Percentiles rank a stretch among this genome's conserved stretches.
These are phyloP conservation scores for Brettanomyces custersianus DNA, from an alignment of 805 yeast genomes.

Conservation along the genomic window DNA sequence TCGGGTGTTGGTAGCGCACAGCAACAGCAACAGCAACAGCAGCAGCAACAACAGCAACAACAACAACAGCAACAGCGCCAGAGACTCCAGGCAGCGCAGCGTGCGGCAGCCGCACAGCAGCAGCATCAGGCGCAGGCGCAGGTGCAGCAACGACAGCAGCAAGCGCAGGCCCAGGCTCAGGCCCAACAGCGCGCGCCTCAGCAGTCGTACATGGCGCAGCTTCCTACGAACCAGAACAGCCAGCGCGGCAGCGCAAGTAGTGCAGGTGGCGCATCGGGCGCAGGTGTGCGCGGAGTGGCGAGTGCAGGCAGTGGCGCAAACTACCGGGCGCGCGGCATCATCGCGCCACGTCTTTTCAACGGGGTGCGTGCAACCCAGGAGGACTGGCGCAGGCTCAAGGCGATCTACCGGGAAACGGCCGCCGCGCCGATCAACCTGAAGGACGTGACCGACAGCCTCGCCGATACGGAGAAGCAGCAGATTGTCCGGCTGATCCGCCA, in stretches of 20 bases:
- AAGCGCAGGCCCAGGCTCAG: conserved; percentile 1
- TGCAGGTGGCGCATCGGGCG: background rate
- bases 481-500: conserved; percentile 47
- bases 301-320: conserved; percentile 1
- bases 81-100: conserved; percentile 3
- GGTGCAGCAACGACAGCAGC: conserved; percentile 3
- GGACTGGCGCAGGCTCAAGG: conserved; percentile 52
- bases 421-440: conserved; percentile 56
- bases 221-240: conserved; percentile 28
- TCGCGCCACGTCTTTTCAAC: conserved; percentile 19
- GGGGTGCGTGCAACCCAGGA: conserved; percentile 43
- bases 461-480: conserved; percentile 54
- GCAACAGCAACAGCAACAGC: conserved; percentile 7
- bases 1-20: background rate
- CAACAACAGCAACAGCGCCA: conserved; percentile 15
- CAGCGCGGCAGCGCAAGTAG: too few species aligned
- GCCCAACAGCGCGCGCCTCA: conserved; percentile 5
- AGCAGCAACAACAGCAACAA: conserved; percentile 8
- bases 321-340: conserved; percentile 8
- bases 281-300: background rate
- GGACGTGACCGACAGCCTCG: conserved; percentile 52
- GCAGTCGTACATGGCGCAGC: too few species aligned
- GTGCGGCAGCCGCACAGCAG: conserved; percentile 3
- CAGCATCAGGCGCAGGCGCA: conserved; percentile 9
- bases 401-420: conserved; percentile 61